Conservation (phyloP, 768 basidiomycete genomes). For the Suillus hirtellus region DNA sequence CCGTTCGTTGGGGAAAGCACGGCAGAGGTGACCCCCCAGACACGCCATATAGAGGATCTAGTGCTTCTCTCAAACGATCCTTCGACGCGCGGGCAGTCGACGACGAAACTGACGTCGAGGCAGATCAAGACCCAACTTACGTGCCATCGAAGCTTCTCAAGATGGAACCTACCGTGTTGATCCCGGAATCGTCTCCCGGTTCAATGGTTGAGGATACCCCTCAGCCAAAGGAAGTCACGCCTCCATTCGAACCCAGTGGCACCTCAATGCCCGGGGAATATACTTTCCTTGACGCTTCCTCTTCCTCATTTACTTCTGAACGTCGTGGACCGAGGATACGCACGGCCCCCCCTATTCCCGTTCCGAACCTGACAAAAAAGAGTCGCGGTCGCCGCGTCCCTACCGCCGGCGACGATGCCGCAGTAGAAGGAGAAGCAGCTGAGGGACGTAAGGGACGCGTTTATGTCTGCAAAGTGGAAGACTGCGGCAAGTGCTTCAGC, state of each 20-base stretch:
- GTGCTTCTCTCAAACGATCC: conserved; percentile 30
- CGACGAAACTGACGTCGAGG: conserved; percentile 35
- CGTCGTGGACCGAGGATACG: conserved; percentile 51
- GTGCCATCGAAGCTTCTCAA: conserved; percentile 33
- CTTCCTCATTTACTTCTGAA: conserved; percentile 38
- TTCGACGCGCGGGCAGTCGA: conserved; percentile 38
- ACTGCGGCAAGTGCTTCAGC: conserved; percentile 72
- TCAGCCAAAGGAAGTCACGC: conserved; percentile 12
- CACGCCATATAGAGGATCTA: conserved; percentile 21
- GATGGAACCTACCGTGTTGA: conserved; percentile 24
- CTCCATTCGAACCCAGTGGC: conserved; percentile 14
- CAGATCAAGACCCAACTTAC: conserved; percentile 19
- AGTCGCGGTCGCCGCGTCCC: conserved; percentile 78
- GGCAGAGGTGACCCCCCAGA: conserved; percentile 32
- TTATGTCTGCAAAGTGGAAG: conserved; percentile 66
- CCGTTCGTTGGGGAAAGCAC: conserved; percentile 36
- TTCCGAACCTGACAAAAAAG: conserved; percentile 79
- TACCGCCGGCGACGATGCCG: conserved; percentile 37
- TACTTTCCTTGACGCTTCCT: conserved; percentile 36
- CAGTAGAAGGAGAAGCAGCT: conserved; percentile 23
- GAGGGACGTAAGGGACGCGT: conserved; percentile 37
- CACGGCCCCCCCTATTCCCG: conserved; percentile 62
- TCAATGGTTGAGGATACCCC: conserved; percentile 30
- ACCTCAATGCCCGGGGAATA: conserved; percentile 35
- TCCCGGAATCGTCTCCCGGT: conserved; percentile 30